Base-by-base conservation (phyloP, 2,329 filamentous ascomycete species). In the Botrytis deweyae region DNA sequence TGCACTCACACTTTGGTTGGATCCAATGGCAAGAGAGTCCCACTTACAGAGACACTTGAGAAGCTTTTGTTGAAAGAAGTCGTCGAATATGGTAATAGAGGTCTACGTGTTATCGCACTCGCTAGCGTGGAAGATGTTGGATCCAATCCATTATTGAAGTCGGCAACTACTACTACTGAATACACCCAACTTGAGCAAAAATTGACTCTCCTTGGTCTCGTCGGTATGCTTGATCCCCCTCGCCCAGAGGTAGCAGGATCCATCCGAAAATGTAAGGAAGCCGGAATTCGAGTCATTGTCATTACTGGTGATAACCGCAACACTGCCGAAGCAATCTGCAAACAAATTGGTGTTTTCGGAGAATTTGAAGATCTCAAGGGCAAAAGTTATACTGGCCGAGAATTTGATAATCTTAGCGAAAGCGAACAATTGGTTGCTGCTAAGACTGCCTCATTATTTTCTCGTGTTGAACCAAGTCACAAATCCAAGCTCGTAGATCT, bases 301-400 rank as follows among this genome's bases (percentile, higher is more conserved):
- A 98, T 99, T 83, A 99, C 96, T 72, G 96, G 96, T 80, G 96
- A 99, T 84, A 99, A 97, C 85, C 94, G 92, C 82, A 97, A 97
- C 85, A 99, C 96, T 5, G 96, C 96, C 14, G 96, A 99, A 85
- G 95, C 94, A 75, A 98, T 99, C 81, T 99, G 96, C 86, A 92
- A 95, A 80, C 93, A 97, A 83, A 99, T 99, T 82, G 96, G 96
- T 75, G 91, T 99, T 70, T 99, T 99, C 82, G 92, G 90, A 25
- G 84, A 88, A 77, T 84, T 91, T 75, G 95, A 98, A 83, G 89
- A 98, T 80, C 88, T 98, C 40, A 89, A 86, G 62, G 95, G 95
- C 80, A 98, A 98, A 88, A 98, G 94, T 84, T 98, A 89, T 80
- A 99, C 96, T 77, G 96, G 96, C 73, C 92, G 95, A 77, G 93